Base-by-base conservation (phyloP, 177 flowering plant species). In the Tripterygium wilfordii region DNA sequence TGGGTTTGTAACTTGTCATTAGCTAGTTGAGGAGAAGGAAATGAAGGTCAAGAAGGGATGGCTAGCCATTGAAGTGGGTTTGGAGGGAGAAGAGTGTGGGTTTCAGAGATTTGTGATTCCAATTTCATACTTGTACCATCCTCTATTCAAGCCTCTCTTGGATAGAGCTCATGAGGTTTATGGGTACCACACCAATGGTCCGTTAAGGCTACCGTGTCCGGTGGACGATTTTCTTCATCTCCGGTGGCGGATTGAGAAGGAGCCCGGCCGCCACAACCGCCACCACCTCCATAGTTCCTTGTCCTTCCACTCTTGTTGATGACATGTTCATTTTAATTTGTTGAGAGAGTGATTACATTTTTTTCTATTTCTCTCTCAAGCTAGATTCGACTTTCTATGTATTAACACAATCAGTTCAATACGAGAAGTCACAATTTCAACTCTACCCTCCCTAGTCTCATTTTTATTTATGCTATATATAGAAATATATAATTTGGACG, bases 31-130 rank as follows among this genome's bases (percentile, higher is more conserved):
- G 5, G 64, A 71, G 49, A 70, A 69, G 72, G 71, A 64, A 63
- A 65, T 60, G 71, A 74, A 78, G 65, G 70, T 80, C 52, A 80
- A 80, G 78, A 83, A 80, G 53, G 87, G 91, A 1, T 80, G 74
- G 60, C 47, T 83, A 10, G 80, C 83, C 0, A 79, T 83, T 5
- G 53, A 53, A 28, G 87, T 83, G 0, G 87, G 91, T 2, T 57
- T 76, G 24, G 80, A 76, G 35, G 79, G 70, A 0, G 91, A 76
- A 41, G 83, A 67, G 1, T 71, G 62, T 0, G 71, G 66, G 0
- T 56, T 57, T 18, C n/a, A n/a, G n/a, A n/a, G n/a, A n/a, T n/a
- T n/a, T n/a, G n/a, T n/a, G n/a, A n/a, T n/a, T n/a, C n/a, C n/a
- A n/a, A n/a, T n/a, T n/a, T n/a, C n/a, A n/a, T n/a, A n/a, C n/a